These are phyloP conservation scores for Lyophyllum decastes DNA, from an alignment of 768 basidiomycete genomes.

Conservation along the genomic window DNA sequence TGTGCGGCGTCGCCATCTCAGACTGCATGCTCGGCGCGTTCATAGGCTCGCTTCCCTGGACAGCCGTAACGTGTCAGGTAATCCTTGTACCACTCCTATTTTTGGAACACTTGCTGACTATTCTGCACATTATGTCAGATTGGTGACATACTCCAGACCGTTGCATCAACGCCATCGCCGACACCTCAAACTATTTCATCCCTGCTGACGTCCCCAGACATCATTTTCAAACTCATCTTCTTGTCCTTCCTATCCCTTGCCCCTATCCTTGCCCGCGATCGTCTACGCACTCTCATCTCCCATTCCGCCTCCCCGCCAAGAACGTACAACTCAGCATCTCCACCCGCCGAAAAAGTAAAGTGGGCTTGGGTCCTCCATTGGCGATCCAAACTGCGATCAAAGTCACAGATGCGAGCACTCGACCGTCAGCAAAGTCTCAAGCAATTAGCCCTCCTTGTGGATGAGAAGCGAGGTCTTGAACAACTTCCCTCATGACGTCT, in stretches of 20 bases:
- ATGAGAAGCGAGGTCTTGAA: conserved; percentile 55
- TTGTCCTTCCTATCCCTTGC: conserved; percentile 84
- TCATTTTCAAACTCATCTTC: conserved; percentile 81
- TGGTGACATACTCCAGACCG: conserved; percentile 84
- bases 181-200: conserved; percentile 81
- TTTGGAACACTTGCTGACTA: conserved; percentile 6
- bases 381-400: conserved; percentile 59
- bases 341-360: conserved; percentile 30
- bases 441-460: conserved; percentile 50
- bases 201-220: conserved; percentile 79
- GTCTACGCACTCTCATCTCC: conserved; percentile 58
- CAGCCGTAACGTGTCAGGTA: conserved; percentile 89
- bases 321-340: conserved; percentile 2
- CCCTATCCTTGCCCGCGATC: conserved; percentile 78
- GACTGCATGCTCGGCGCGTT: conserved; percentile 83
- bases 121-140: conserved; percentile 48
- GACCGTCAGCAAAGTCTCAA: conserved; percentile 44
- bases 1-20: conserved; percentile 74
- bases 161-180: conserved; percentile 71
- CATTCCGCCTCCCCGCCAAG: conserved; percentile 21
- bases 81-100: conserved; percentile 26
- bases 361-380: conserved; percentile 74
- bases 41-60: conserved; percentile 87
- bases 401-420: conserved; percentile 51
- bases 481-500: conserved; percentile 36